Conservation (phyloP, 2,329 filamentous ascomycete genomes). For the Aspergillus neoniger region DNA sequence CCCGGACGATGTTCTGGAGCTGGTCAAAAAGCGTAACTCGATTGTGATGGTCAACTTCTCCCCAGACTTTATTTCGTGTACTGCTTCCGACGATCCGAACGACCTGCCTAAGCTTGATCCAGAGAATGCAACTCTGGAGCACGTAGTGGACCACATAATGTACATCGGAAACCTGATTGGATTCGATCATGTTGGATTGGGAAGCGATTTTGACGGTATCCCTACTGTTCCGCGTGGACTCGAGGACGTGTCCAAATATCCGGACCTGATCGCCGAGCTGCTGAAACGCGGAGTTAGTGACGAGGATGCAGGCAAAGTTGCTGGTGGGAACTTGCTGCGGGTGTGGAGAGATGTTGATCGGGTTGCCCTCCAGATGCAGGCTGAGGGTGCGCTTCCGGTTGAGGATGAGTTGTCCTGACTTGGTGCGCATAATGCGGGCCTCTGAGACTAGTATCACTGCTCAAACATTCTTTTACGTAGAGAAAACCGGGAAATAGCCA, state of each 20-base stretch:
- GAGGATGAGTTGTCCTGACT: constrained; percentile 41
- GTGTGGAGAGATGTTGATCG: constrained; percentile 80
- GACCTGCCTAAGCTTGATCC: constrained; percentile 70
- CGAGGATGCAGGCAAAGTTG: constrained; percentile 70
- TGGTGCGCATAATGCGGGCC: too few relatives aligned
- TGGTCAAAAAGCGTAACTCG: constrained; percentile 72
- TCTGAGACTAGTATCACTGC: too few relatives aligned
- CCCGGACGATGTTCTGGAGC: constrained; percentile 75
- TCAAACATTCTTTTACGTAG: too few relatives aligned
- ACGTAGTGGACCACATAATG: constrained; percentile 77
- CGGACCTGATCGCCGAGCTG: constrained; percentile 73
- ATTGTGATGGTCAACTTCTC: constrained; percentile 91
- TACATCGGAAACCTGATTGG: constrained; percentile 83
- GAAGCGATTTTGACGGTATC: constrained; percentile 82
- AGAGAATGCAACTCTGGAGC: constrained; percentile 69
- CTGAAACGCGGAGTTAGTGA: constrained; percentile 73
- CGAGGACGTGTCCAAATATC: constrained; percentile 83
- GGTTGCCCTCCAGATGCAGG: constrained; percentile 68
- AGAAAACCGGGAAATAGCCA: too few relatives aligned
- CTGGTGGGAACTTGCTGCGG: constrained; percentile 76
- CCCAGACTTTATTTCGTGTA: constrained; percentile 79
- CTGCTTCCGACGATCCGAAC: constrained; percentile 57
- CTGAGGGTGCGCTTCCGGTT: constrained; percentile 49
- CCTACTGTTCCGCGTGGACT: constrained; percentile 66
- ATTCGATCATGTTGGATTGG: constrained; percentile 83